Percentiles rank a stretch among this genome's conserved stretches.
phyloP scores from a whole-genome alignment of 257 asterid species.

The Solanum rostratum region DNA sequence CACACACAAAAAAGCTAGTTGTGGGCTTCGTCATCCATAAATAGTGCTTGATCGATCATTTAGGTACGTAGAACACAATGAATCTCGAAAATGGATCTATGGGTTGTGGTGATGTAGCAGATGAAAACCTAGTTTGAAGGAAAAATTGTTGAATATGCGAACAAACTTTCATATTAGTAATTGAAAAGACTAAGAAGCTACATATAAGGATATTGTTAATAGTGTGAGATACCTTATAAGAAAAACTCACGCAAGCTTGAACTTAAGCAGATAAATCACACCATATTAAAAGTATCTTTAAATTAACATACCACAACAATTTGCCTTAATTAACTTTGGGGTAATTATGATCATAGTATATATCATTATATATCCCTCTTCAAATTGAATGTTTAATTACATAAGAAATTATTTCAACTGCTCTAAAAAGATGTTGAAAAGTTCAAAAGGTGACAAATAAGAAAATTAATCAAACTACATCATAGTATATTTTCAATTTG shows the following conservation, averaged over 20 bases:
- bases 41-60: background rate
- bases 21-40: background rate
- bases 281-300: background rate
- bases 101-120: background rate
- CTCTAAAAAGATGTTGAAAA: background rate
- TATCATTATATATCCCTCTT: background rate
- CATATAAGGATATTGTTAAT: background rate
- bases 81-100: background rate
- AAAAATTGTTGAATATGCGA: background rate
- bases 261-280: background rate
- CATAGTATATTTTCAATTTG: background rate
- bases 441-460: background rate
- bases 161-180: background rate
- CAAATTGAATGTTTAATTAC: no score
- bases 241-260: background rate
- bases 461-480: background rate
- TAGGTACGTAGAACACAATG: background rate
- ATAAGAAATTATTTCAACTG: background rate
- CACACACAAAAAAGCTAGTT: background rate
- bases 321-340: no score
- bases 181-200: background rate
- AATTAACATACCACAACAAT: no score
- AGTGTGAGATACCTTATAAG: background rate
- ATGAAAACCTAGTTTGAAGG: background rate
- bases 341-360: background rate